These are phyloP conservation scores for Oemleria cerasiformis DNA, from an alignment of 306 rosid genomes.

Conservation along the genomic window DNA sequence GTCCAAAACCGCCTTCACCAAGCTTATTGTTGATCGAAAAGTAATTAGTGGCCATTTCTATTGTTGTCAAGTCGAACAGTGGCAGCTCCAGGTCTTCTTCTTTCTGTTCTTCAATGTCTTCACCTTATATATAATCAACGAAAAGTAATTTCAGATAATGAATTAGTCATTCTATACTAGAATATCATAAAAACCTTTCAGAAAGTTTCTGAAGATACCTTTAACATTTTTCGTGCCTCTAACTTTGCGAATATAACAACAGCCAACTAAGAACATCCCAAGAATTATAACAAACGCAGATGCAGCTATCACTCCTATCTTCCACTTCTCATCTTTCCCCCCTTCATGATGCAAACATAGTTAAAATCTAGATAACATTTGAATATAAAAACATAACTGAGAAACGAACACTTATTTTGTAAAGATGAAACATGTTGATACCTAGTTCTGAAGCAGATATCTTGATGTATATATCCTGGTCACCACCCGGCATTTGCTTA, in stretches of 20 bases:
- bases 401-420: neutral
- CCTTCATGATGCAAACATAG: slow-evolving; percentile 2
- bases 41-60: slow-evolving; percentile 25
- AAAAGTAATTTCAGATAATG: neutral
- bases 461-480: slow-evolving; percentile 48
- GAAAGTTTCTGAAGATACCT: slow-evolving; percentile 6
- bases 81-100: slow-evolving; percentile 54
- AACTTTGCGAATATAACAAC: slow-evolving; percentile 20
- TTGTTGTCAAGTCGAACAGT: slow-evolving; percentile 23
- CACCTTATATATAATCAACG: slow-evolving; percentile 11
- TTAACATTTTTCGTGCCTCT: slow-evolving; percentile 19
- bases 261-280: slow-evolving; percentile 24
- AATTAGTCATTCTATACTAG: neutral
- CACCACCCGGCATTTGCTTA: slow-evolving; percentile 22
- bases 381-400: too few relatives aligned
- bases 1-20: slow-evolving; percentile 42
- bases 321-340: slow-evolving; percentile 18
- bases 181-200: neutral
- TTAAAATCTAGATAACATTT: neutral
- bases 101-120: slow-evolving; percentile 25
- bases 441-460: slow-evolving; percentile 60
- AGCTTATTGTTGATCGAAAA: slow-evolving; percentile 28
- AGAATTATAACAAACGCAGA: slow-evolving; percentile 5
- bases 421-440: slow-evolving; percentile 6
- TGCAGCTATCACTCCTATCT: slow-evolving; percentile 24